Evolutionary conservation across 2,329 filamentous ascomycete genomes (phyloP).

Genomic region (Ophiostoma quercus): DNA sequence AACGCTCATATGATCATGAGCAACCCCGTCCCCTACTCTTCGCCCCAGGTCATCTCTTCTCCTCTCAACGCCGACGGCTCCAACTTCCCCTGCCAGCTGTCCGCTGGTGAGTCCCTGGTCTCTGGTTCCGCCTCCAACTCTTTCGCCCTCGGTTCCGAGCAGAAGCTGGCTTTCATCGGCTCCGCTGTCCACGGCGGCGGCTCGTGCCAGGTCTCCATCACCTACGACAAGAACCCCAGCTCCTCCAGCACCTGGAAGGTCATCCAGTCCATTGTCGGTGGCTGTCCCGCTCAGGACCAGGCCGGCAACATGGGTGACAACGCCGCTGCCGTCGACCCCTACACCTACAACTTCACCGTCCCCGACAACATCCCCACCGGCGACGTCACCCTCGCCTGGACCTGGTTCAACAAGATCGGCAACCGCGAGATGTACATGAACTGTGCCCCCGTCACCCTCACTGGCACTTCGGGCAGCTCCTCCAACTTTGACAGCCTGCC

Average conservation of each 20-base stretch:
- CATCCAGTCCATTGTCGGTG: conserved; percentile 80
- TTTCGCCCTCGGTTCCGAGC: conserved; percentile 58
- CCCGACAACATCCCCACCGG: conserved; percentile 68
- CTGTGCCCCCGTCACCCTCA: conserved; percentile 71
- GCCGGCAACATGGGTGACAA: conserved; percentile 54
- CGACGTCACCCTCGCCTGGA: conserved; percentile 80
- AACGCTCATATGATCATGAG: conserved; percentile 73
- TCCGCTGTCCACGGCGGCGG: conserved; percentile 81
- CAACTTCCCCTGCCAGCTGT: conserved; percentile 79
- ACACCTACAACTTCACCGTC: conserved; percentile 63
- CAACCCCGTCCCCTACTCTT: conserved; percentile 59
- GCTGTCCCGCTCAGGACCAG: conserved; percentile 63
- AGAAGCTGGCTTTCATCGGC: conserved; percentile 62
- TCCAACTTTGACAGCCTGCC: conserved; percentile 59
- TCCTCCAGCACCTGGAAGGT: conserved; percentile 73
- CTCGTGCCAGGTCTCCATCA: conserved; percentile 83
- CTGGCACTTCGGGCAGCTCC: conserved; percentile 44
- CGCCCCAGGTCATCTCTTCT: conserved; percentile 45
- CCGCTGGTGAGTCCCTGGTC: conserved; percentile 44
- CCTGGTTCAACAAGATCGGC: conserved; percentile 89
- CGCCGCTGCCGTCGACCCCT: conserved; percentile 42
- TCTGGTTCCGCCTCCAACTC: conserved; percentile 48
- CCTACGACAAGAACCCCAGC: conserved; percentile 66
- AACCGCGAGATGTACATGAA: conserved; percentile 99
- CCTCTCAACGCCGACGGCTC: conserved; percentile 57